A percentile compares a stretch with the other conserved stretches of the same genome.
These are phyloP conservation scores for Arthrocladium fulminans DNA, from an alignment of 2,329 filamentous ascomycete species.

Conservation along the genomic window DNA sequence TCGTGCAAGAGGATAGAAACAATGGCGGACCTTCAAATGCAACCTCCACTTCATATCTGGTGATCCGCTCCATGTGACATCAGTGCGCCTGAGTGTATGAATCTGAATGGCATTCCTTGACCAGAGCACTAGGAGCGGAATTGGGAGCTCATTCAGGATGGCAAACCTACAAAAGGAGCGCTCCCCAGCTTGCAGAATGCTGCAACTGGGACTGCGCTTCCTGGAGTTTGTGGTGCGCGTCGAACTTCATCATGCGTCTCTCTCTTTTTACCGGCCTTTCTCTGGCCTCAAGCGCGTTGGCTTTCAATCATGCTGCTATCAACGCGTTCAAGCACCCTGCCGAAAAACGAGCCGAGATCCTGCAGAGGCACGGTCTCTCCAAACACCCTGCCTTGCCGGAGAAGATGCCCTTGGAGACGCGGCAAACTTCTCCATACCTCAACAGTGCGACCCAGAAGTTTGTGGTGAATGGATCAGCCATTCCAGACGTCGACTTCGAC, in stretches of 20 bases:
- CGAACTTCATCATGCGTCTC: constrained; percentile 1
- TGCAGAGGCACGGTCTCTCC: constrained; percentile 1
- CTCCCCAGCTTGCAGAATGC: neutral
- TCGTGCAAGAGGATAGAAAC: neutral
- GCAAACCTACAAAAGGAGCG: neutral
- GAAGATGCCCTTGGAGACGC: neutral
- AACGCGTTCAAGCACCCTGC: constrained; percentile 8
- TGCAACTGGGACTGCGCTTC: neutral
- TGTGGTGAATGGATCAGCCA: constrained; percentile 52
- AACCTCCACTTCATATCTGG: neutral
- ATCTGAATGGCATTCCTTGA: no score
- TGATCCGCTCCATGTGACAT: neutral
- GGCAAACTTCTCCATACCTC: constrained; percentile 7
- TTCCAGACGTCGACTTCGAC: constrained; percentile 63
- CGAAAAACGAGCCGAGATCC: constrained; percentile 6
- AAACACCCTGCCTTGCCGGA: constrained; percentile 4
- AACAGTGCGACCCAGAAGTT: constrained; percentile 32
- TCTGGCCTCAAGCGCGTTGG: neutral
- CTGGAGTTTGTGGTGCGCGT: neutral
- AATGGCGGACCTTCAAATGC: neutral
- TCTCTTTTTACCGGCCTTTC: constrained; percentile 4
- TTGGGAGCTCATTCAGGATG: no score
- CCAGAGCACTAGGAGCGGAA: no score
- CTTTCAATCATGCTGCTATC: constrained; percentile 4
- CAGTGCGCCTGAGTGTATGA: neutral